Evolutionary conservation across 129 eudicot species (phyloP).

Genomic region (Lonicera japonica): DNA sequence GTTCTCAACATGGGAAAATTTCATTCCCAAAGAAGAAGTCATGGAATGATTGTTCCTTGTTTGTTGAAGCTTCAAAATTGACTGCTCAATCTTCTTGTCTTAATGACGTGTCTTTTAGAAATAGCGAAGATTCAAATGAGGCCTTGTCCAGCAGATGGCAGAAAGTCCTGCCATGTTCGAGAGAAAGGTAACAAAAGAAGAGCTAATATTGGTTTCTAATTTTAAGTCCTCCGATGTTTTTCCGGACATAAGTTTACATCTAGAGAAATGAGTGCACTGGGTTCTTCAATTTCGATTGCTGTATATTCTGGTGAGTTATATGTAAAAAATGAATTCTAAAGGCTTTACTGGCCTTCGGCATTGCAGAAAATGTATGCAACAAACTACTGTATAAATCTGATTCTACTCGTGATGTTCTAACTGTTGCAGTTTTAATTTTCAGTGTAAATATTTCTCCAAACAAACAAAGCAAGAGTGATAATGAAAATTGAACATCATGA

Average conservation of each 20-base stretch:
- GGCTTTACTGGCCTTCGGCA: background rate
- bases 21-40: conserved; percentile 6
- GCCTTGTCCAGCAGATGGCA: background rate
- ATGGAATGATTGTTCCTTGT: conserved; percentile 1
- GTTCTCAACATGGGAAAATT: background rate
- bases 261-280: background rate
- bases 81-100: background rate
- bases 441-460: background rate
- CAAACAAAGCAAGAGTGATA: background rate
- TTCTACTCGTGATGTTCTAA: no score
- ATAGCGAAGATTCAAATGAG: background rate
- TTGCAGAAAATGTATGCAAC: background rate
- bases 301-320: background rate
- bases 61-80: background rate
- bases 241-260: background rate
- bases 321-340: no score
- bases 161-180: background rate
- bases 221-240: no score
- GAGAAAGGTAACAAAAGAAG: no score
- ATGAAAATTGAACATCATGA: background rate
- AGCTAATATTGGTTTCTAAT: background rate
- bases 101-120: background rate
- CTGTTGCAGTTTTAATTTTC: no score
- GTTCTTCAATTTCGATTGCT: no score
- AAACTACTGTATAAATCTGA: no score